These are phyloP conservation scores for Pelargonium australe DNA, from an alignment of 441 rosid species.

Conservation along the genomic window DNA sequence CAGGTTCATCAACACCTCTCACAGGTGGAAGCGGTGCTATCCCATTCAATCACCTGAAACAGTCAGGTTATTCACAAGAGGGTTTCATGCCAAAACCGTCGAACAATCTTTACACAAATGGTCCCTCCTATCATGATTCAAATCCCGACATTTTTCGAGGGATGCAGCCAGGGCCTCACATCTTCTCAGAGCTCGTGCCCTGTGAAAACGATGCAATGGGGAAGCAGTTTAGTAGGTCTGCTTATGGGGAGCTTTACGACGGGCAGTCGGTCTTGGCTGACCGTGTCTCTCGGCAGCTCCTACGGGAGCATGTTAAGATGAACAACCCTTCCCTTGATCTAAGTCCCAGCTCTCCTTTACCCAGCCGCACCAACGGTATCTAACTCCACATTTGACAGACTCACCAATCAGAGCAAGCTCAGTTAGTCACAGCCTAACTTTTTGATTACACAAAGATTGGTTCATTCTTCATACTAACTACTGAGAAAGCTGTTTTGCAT, in stretches of 20 bases:
- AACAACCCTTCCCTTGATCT: constrained; percentile 42
- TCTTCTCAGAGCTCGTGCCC: constrained; percentile 35
- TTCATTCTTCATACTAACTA: constrained; percentile 22
- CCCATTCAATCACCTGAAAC: constrained; percentile 51
- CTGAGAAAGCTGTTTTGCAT: constrained; percentile 21
- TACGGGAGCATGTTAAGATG: constrained; percentile 42
- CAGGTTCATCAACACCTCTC: constrained; percentile 67
- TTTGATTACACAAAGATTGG: constrained; percentile 20
- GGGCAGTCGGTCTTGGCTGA: constrained; percentile 59
- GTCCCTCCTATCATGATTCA: constrained; percentile 36
- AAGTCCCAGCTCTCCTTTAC: constrained; percentile 43
- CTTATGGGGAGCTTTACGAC: constrained; percentile 34
- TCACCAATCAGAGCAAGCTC: too few relatives aligned
- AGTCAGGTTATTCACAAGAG: constrained; percentile 45
- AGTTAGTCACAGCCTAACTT: constrained; percentile 1
- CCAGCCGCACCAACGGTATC: constrained; percentile 29
- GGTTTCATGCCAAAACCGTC: constrained; percentile 39
- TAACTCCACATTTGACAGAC: too few relatives aligned
- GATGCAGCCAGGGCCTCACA: constrained; percentile 40
- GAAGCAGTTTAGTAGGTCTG: constrained; percentile 39
- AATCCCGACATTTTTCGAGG: constrained; percentile 47
- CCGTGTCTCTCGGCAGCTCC: constrained; percentile 54
- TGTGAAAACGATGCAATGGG: constrained; percentile 39
- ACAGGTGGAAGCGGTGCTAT: constrained; percentile 52
- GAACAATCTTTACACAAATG: constrained; percentile 31